A percentile compares a stretch with the other conserved stretches of the same genome.
These are phyloP conservation scores for Salvia rosmarinus DNA, from an alignment of 257 asterid genomes.

Conservation along the genomic window DNA sequence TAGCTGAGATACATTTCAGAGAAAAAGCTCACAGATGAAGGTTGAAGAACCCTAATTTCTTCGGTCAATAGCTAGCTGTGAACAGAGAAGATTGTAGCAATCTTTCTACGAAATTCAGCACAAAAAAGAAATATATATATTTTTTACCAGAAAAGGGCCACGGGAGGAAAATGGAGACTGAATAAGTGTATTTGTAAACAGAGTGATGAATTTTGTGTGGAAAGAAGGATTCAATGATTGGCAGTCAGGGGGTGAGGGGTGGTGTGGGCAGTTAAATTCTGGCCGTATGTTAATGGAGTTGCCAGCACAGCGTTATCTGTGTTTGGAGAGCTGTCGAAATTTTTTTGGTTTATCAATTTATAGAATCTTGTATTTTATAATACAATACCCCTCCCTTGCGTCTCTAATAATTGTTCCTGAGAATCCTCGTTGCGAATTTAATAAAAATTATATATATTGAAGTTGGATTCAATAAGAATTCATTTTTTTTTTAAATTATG, in stretches of 20 bases:
- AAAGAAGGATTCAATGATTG: conserved; percentile 41
- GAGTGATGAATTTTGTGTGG: conserved; percentile 15
- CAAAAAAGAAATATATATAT: background rate
- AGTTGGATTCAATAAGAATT: too few relatives aligned
- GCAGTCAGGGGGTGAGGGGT: conserved; percentile 2
- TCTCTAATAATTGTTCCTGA: too few relatives aligned
- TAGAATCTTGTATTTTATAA: background rate
- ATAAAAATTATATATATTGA: too few relatives aligned
- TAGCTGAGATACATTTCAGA: conserved; percentile 41
- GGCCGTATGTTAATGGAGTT: conserved; percentile 32
- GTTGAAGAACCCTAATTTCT: background rate
- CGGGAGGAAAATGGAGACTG: conserved; percentile 6
- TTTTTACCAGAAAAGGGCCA: background rate
- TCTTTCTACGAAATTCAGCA: background rate
- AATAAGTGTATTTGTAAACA: conserved; percentile 29
- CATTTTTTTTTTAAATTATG: too few relatives aligned
- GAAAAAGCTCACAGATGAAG: background rate
- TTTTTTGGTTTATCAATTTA: conserved; percentile 4
- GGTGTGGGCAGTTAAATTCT: conserved; percentile 31
- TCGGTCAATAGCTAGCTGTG: background rate
- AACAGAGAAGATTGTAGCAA: conserved; percentile 2
- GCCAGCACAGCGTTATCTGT: conserved; percentile 45
- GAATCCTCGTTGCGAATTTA: too few relatives aligned
- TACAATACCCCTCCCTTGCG: too few relatives aligned
- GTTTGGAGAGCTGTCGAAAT: conserved; percentile 15